These are phyloP conservation scores for Calonectria crousiana DNA, from an alignment of 2,329 filamentous ascomycete genomes.

Conservation along the genomic window DNA sequence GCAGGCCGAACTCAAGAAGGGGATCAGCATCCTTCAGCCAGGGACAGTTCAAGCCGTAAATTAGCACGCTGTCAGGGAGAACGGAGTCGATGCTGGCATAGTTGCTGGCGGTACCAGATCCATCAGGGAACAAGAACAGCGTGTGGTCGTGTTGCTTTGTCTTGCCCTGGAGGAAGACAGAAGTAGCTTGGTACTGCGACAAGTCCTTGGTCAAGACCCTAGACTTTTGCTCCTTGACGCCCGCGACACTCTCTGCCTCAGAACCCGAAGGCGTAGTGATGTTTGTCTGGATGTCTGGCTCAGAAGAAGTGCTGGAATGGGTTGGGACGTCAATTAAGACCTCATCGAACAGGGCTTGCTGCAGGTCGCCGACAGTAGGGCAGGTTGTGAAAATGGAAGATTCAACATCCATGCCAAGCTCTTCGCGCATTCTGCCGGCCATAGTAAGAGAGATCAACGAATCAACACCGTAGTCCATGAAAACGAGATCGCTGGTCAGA, in stretches of 20 bases:
- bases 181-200: not conserved
- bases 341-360: constrained; percentile 39
- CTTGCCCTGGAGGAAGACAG: constrained; percentile 12
- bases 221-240: not conserved
- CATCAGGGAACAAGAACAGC: constrained; percentile 21
- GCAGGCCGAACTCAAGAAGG: not conserved
- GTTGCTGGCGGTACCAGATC: constrained; percentile 13
- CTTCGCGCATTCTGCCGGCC: not conserved
- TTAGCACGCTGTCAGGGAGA: not conserved
- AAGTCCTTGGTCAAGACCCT: not conserved
- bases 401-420: constrained; percentile 1
- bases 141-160: not conserved
- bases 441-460: constrained; percentile 12
- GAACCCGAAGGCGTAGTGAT: not conserved
- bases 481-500: not conserved
- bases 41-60: not conserved
- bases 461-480: constrained; percentile 11
- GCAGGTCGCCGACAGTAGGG: constrained; percentile 66
- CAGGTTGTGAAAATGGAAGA: constrained; percentile 60
- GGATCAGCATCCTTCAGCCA: constrained; percentile 1
- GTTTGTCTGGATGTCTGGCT: not conserved
- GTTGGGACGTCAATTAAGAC: not conserved
- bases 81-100: constrained; percentile 7
- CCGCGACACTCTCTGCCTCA: not conserved
- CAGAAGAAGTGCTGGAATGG: constrained; percentile 4